These are phyloP conservation scores for Wallacemonas sp. DNA, from an alignment of 208 protist species.

Conservation along the genomic window DNA sequence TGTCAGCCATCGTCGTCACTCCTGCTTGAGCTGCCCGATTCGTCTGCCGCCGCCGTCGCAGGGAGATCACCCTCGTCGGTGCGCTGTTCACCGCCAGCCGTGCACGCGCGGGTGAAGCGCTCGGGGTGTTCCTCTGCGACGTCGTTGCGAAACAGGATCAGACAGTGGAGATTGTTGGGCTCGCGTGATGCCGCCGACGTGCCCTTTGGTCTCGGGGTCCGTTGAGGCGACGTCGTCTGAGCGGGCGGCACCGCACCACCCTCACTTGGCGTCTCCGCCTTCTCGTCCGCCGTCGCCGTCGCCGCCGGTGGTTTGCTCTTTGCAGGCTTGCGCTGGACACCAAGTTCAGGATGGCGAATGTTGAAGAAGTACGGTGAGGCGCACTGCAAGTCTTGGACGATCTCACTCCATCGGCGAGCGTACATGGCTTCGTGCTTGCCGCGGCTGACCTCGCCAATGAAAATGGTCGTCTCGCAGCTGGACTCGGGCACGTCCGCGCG, in stretches of 20 bases:
- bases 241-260: not conserved
- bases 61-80: not conserved
- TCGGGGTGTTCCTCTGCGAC: constrained; percentile 54
- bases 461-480: constrained; percentile 78
- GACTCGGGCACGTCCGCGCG: constrained; percentile 29
- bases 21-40: not conserved
- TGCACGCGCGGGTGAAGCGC: constrained; percentile 43
- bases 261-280: not conserved
- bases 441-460: constrained; percentile 90
- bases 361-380: constrained; percentile 80
- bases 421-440: constrained; percentile 86
- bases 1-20: too few relatives aligned
- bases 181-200: constrained; percentile 1
- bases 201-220: not conserved
- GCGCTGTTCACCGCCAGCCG: not conserved
- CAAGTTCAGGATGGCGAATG: constrained; percentile 84
- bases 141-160: constrained; percentile 86
- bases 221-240: not conserved
- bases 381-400: constrained; percentile 83
- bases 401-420: constrained; percentile 75
- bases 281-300: not conserved
- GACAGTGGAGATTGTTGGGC: constrained; percentile 78
- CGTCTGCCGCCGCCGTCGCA: not conserved
- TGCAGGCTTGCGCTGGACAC: constrained; percentile 46
- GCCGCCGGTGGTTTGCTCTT: not conserved